A percentile compares a stretch with the other conserved stretches of the same genome.
These are phyloP conservation scores for Citrullus mucosospermus DNA, from an alignment of 306 rosid genomes.

Conservation along the genomic window DNA sequence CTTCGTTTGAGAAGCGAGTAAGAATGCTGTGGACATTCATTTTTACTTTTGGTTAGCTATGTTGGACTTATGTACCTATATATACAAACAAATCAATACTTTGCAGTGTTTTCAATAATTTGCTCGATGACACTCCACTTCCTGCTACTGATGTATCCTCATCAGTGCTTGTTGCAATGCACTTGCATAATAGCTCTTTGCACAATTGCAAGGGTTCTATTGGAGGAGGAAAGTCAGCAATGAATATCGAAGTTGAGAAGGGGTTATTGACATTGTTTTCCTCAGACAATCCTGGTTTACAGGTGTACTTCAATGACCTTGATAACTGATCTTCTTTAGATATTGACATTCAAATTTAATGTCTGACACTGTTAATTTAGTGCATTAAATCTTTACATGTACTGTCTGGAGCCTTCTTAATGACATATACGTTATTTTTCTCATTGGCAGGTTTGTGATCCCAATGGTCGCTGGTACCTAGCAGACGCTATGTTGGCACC, in stretches of 20 bases:
- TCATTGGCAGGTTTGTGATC: conserved; percentile 70
- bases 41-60: neutral
- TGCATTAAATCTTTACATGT: neutral
- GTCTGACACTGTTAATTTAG: neutral
- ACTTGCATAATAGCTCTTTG: conserved; percentile 34
- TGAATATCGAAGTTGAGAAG: conserved; percentile 78
- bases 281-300: conserved; percentile 84
- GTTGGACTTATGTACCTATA: neutral
- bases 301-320: conserved; percentile 43
- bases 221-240: conserved; percentile 71
- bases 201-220: conserved; percentile 65
- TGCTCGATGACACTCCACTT: conserved; percentile 92
- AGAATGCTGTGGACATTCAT: conserved; percentile 23
- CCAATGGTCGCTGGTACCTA: conserved; percentile 87
- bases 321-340: conserved; percentile 2
- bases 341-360: neutral
- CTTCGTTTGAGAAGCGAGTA: conserved; percentile 94
- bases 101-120: conserved; percentile 79
- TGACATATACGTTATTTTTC: conserved; percentile 12
- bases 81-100: conserved; percentile 10
- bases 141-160: conserved; percentile 82
- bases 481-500: conserved; percentile 70
- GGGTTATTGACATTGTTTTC: conserved; percentile 81
- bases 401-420: neutral
- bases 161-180: conserved; percentile 72